These are phyloP conservation scores for Crithidia sp. DNA, from an alignment of 208 protist species.

Conservation along the genomic window DNA sequence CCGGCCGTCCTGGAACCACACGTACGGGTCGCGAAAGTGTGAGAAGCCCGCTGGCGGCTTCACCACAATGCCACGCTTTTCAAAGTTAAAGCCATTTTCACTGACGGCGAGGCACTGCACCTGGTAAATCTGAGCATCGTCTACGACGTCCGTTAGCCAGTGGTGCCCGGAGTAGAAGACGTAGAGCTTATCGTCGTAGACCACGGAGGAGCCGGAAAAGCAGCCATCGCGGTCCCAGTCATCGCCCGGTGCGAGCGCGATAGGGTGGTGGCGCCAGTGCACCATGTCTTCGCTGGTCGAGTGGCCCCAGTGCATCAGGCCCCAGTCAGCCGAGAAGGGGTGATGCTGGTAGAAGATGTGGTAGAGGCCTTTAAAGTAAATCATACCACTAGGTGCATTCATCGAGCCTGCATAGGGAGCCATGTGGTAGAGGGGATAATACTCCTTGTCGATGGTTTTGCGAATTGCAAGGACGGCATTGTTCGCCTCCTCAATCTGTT, in stretches of 20 bases:
- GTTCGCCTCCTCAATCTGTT: slow-evolving; percentile 47
- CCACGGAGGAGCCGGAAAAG: slow-evolving; percentile 50
- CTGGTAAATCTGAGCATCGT: slow-evolving; percentile 59
- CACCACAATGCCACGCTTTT: slow-evolving; percentile 72
- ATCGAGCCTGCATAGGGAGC: slow-evolving; percentile 59
- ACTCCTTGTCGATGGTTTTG: slow-evolving; percentile 45
- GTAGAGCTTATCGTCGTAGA: slow-evolving; percentile 63
- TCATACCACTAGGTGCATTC: slow-evolving; percentile 53
- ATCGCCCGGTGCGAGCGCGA: slow-evolving; percentile 61
- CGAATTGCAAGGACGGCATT: slow-evolving; percentile 44
- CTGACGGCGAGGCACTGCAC: slow-evolving; percentile 76
- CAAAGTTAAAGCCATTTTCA: slow-evolving; percentile 68
- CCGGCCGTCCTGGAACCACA: slow-evolving; percentile 56
- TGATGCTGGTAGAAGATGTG: slow-evolving; percentile 75
- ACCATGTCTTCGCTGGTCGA: slow-evolving; percentile 65
- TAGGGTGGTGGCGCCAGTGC: slow-evolving; percentile 65
- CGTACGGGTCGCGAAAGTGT: slow-evolving; percentile 56
- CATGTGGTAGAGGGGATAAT: slow-evolving; percentile 63
- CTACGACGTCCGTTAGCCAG: slow-evolving; percentile 47
- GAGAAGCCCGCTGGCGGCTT: slow-evolving; percentile 66
- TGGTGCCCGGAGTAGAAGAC: slow-evolving; percentile 74
- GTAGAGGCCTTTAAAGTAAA: slow-evolving; percentile 62
- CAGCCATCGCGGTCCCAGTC: slow-evolving; percentile 70
- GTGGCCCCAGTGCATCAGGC: slow-evolving; percentile 73
- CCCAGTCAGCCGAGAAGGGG: slow-evolving; percentile 47